Base-by-base conservation (phyloP, 768 basidiomycete species). In the Hydnomerulius pinastri region DNA sequence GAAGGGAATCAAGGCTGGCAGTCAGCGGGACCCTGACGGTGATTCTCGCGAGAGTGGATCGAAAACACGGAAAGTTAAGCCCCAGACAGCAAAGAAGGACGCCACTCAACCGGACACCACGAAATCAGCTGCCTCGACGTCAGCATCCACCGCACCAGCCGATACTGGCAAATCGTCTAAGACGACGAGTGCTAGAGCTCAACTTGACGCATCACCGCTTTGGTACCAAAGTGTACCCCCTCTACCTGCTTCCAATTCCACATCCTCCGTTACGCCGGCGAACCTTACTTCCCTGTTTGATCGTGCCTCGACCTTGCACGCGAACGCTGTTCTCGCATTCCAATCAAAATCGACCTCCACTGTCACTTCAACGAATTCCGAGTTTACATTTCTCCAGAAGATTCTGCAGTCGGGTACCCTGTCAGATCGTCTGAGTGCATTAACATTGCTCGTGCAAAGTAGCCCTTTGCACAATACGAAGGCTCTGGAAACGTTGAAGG, bases 321-420 rank as follows among this genome's bases (percentile, higher is more conserved):
- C 72, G 1, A 56, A 67, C 20, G 77, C 77, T 18, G 66, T 72
- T 1, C 57, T 66, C 9, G 66, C 76, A 1, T 83, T 81, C 67
- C 75, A 80, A 37, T 69, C 77, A 4, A 75, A 79, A 1, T 75
- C 82, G 1, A 76, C 74, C 2, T 76, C 80, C n/a, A 62, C 71
- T 17, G 55, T 64, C 38, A 67, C 72, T 9, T 67, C 71, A 1
- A 69, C 67, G n/a, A 74, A 83, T 4, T 86, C 93, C 4, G 94
- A 96, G 67, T 78, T 80, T 12, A 76, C 73, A 5, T 98, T 98
- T 72, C 77, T 98, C 38, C 77, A 85, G 43, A 90, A 90, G 60
- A 87, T 98, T 49, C 83, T 97, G 21, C 77, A 83, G 32, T 86
- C 85, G 21, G 96, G 96, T 49, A 98, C 96, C 3, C 82, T 95